Evolutionary conservation across 2,329 filamentous ascomycete species (phyloP), one percentile per base, ranked within the genome.

Genomic region (Aspergillus tanneri): DNA sequence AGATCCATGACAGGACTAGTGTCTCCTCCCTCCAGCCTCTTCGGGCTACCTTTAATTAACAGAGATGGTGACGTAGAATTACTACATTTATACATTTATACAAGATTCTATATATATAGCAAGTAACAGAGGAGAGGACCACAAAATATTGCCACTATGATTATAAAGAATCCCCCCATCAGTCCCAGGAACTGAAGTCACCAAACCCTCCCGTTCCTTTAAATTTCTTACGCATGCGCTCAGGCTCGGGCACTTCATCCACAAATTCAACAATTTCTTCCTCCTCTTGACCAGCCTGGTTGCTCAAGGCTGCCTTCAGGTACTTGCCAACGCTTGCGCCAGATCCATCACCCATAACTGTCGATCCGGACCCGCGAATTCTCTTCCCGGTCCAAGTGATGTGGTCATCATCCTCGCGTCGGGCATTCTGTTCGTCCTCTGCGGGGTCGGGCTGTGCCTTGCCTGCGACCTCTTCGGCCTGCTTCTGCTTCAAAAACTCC

Each of bases 341-440:
- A 4, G 69, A 68, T 11, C 69, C 67, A 22, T 71, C 70, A 11
- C 64, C 67, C 22, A 67, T 65, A 1, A 78, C 78, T 1, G 83
- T 75, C 0, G 77, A 82, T 1, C 84, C 86, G 60, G 86, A 82
- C 2, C 76, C 78, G 60, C 90, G 77, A 41, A 99, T 83, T 32
- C 91, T 78, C 73, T 97, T 99, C 3, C 93, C 93, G 3, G 93
- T 97, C 93, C 93, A 99, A 3, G 93, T 99, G 2, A 88, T 86
- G 65, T 82, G 83, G 61, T 97, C 90, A 63, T 96, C 92, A 45
- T 95, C 92, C 2, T 80, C 73, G 48, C 78, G 55, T 34, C 54
- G 60, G 39, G 52, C 47, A 11, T 47, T 48, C 43, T 65, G 58
- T 9, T 66, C 60, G 22, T 63, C 56, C 37, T 63, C 61, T 39